Conservation (phyloP, 345 rosid species). For the Eucalyptus curtisii region DNA sequence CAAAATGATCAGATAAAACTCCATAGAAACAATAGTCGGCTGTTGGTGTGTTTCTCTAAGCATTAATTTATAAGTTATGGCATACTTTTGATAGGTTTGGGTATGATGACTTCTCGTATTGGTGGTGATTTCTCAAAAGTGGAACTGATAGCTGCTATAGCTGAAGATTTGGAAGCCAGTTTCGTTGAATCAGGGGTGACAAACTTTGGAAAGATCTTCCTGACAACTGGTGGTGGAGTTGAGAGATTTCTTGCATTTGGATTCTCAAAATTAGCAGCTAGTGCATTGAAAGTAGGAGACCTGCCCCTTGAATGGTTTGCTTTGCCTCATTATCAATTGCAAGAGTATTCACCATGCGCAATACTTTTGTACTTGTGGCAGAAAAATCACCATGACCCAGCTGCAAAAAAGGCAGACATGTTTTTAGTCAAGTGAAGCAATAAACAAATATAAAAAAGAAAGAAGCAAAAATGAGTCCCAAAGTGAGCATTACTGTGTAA, state of each 20-base stretch:
- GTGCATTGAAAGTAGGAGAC: constrained; percentile 93
- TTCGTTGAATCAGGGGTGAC: constrained; percentile 54
- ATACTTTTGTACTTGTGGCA: constrained; percentile 70
- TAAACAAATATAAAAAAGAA: background rate
- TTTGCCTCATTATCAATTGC: constrained; percentile 88
- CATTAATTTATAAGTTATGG: background rate
- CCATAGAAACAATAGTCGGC: background rate
- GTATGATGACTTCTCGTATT: constrained; percentile 51
- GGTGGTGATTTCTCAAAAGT: constrained; percentile 55
- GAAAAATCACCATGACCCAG: constrained; percentile 95
- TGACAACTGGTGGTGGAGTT: constrained; percentile 87
- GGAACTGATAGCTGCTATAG: constrained; percentile 61
- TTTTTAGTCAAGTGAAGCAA: background rate
- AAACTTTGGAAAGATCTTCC: constrained; percentile 89
- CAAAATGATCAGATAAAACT: background rate
- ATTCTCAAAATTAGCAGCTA: constrained; percentile 91
- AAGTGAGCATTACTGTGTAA: background rate
- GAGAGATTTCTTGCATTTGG: constrained; percentile 73
- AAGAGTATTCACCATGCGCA: constrained; percentile 93
- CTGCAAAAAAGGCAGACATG: constrained; percentile 21
- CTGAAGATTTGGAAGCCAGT: constrained; percentile 45
- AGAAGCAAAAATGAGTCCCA: background rate
- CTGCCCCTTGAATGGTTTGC: constrained; percentile 95
- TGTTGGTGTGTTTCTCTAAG: background rate
- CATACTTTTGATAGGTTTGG: constrained; percentile 60